A percentile compares a stretch with the other conserved stretches of the same genome.
These are phyloP conservation scores for Phytophthora europaea DNA, from an alignment of 352 stramenopile genomes.

Conservation along the genomic window DNA sequence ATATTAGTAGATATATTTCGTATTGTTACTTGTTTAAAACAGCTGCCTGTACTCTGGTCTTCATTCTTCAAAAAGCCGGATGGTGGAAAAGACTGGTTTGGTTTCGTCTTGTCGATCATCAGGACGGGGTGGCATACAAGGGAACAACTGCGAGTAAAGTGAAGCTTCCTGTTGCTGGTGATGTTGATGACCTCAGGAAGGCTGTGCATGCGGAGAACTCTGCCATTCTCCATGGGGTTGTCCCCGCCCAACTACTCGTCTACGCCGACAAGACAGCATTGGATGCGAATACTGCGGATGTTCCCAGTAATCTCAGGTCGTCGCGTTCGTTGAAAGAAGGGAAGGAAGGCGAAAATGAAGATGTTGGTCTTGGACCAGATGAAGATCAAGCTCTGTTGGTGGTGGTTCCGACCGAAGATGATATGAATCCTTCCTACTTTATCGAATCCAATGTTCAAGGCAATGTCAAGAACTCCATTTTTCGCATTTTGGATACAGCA, in stretches of 20 bases:
- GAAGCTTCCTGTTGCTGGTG: not conserved
- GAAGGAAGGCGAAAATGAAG: not conserved
- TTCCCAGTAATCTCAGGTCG: not conserved
- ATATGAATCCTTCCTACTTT: constrained; percentile 1
- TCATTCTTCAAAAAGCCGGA: not conserved
- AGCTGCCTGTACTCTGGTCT: no score
- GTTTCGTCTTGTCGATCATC: not conserved
- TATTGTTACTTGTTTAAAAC: no score
- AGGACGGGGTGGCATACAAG: not conserved
- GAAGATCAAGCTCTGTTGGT: not conserved
- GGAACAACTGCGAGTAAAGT: not conserved
- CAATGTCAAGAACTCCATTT: constrained; percentile 1
- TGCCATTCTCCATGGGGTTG: not conserved
- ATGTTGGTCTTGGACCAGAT: constrained; percentile 3
- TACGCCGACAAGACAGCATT: not conserved
- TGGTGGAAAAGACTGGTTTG: not conserved
- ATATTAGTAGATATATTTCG: no score
- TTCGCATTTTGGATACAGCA: not conserved
- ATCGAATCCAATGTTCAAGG: not conserved
- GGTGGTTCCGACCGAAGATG: not conserved
- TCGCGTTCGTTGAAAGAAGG: not conserved
- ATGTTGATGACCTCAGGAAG: not conserved
- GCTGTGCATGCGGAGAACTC: not conserved
- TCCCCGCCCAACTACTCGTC: not conserved
- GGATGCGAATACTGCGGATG: not conserved